Conservation (phyloP, 1,284 basidiomycete genomes). For the Ustilago loliicola region DNA sequence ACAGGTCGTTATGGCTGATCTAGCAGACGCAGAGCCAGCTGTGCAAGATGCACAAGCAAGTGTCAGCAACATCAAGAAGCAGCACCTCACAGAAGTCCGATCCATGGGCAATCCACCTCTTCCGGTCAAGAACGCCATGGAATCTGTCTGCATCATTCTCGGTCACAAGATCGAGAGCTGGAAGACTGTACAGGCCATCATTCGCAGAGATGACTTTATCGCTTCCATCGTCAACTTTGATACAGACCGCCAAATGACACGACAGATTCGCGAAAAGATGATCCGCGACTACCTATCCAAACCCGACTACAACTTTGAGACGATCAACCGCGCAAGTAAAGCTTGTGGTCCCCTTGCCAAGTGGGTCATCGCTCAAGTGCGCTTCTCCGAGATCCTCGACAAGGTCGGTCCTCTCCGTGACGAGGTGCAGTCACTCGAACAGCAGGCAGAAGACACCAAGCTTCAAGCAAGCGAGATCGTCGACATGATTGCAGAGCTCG, state of each 20-base stretch:
- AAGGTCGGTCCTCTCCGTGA: conserved; percentile 95
- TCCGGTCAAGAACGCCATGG: conserved; percentile 97
- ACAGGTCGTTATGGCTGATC: conserved; percentile 90
- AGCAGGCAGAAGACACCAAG: conserved; percentile 91
- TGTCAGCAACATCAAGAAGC: conserved; percentile 96
- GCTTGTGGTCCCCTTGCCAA: conserved; percentile 98
- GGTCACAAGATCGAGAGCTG: conserved; percentile 97
- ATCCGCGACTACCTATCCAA: conserved; percentile 92
- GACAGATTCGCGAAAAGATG: conserved; percentile 88
- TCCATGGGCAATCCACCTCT: conserved; percentile 99
- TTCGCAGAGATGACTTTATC: conserved; percentile 98
- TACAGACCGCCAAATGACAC: conserved; percentile 90
- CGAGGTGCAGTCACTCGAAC: conserved; percentile 92
- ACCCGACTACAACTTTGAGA: conserved; percentile 94
- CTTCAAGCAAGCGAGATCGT: conserved; percentile 90
- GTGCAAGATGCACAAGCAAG: conserved; percentile 94
- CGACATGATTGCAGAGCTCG: conserved; percentile 91
- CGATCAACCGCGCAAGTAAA: conserved; percentile 92
- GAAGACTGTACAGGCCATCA: conserved; percentile 95
- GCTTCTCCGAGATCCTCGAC: conserved; percentile 97
- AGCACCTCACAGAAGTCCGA: conserved; percentile 96
- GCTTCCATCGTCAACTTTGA: conserved; percentile 97
- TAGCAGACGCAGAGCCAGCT: conserved; percentile 97
- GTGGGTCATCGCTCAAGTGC: conserved; percentile 97
- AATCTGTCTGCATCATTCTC: conserved; percentile 97